Evolutionary conservation across 805 yeast species (phyloP).

Genomic region (Sugiyamaella americana): DNA sequence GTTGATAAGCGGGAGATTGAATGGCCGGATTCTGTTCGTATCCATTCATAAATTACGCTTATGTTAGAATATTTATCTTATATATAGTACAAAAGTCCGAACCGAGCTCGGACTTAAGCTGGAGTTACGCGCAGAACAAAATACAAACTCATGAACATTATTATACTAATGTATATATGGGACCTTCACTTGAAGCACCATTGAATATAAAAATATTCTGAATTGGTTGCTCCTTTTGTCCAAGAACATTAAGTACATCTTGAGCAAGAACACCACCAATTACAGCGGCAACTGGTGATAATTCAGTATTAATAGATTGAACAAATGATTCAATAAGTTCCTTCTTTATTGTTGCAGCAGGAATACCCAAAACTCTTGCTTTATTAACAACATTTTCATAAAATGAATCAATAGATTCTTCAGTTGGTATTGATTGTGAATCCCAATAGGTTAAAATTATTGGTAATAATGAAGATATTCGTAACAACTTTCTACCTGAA

Average conservation of each 20-base stretch:
- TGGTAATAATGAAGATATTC: constrained; percentile 53
- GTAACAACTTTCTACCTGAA: constrained; percentile 35
- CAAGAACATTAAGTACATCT: constrained; percentile 77
- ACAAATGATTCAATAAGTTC: constrained; percentile 32
- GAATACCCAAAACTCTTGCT: constrained; percentile 36
- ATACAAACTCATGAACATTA: too few relatives aligned
- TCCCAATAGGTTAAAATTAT: constrained; percentile 51
- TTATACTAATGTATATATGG: constrained; percentile 60
- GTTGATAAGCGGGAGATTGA: neutral
- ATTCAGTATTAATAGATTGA: constrained; percentile 44
- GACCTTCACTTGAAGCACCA: constrained; percentile 65
- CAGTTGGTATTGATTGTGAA: neutral
- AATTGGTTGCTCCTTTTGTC: constrained; percentile 70
- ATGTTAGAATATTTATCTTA: too few relatives aligned
- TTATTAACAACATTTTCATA: constrained; percentile 18
- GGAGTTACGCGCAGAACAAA: too few relatives aligned
- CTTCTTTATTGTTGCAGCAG: constrained; percentile 41
- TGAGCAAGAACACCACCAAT: constrained; percentile 88
- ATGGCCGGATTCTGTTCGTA: too few relatives aligned
- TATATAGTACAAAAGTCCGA: too few relatives aligned
- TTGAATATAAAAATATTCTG: constrained; percentile 78
- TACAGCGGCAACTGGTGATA: constrained; percentile 79
- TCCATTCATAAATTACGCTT: neutral
- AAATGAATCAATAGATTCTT: constrained; percentile 1
- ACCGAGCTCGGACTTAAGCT: too few relatives aligned